Evolutionary conservation across 805 yeast species (phyloP), one percentile per base, ranked within the genome.

Genomic region (Lipomyces anomalus): DNA sequence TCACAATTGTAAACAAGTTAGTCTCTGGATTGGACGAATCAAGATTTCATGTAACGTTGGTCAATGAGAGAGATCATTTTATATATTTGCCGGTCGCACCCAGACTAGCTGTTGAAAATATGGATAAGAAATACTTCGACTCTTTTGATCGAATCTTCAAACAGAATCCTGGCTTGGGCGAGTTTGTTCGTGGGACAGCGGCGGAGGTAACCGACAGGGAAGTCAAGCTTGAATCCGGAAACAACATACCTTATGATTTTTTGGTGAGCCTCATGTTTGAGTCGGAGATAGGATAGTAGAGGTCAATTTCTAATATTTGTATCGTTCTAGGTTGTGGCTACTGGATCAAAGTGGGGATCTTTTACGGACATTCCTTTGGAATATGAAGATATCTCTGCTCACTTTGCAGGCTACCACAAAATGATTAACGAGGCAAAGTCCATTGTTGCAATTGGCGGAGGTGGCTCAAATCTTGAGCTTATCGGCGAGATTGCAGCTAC

Each of bases 401-500:
- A 46, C 30, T 46, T 46, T 22, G 46, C 38, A 22, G 38, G 41
- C 22, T 35, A 32, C 24, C 47, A 50, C 18, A 52, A 55, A 1
- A 57, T 60, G n/a, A 65, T 76, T 39, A 59, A 57, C 13, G 36
- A 46, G 2, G 66, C 71, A 13, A 58, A 69, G 6, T 62, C 57
- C 5, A 65, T 76, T n/a, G 67, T 73, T 4, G 61, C 71, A 7
- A 68, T 74, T 43, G 80, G 80, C 6, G 78, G 72, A 13, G 80
- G 80, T 18, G 74, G 78, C 1, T 59, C 73, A 20, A 79, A 79
- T 2, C 68, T 73, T 36, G 79, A 75, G 56, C 61, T 71, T 22
- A 74, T 76, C 1, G 75, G 71, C 24, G 79, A 75, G 45, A 60
- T 75, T 39, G 71, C 65, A 39, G 63, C 58, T 38, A 54, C 57